These are phyloP conservation scores for Trifolium subterraneum DNA, from an alignment of 306 rosid genomes.

Conservation along the genomic window DNA sequence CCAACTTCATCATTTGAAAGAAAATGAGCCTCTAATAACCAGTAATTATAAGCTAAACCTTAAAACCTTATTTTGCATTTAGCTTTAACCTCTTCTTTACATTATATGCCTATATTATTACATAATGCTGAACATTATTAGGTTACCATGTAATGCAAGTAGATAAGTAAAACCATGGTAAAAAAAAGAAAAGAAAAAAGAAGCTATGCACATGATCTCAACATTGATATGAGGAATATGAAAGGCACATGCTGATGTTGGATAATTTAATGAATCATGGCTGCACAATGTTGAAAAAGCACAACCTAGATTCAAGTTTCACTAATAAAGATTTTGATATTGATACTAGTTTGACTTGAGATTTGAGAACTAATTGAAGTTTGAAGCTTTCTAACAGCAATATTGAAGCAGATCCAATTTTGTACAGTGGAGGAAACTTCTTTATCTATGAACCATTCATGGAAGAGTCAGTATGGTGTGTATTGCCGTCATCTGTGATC, in stretches of 20 bases:
- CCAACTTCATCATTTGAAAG: background rate
- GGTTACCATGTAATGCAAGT: conserved; percentile 40
- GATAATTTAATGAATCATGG: conserved; percentile 43
- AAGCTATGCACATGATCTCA: conserved; percentile 41
- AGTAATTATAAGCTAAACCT: background rate
- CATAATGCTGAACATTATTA: conserved; percentile 26
- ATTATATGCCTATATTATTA: conserved; percentile 20
- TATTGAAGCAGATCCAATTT: conserved; percentile 43
- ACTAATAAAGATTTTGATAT: conserved; percentile 46
- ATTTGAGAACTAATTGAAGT: conserved; percentile 37
- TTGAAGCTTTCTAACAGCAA: conserved; percentile 46
- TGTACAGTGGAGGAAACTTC: conserved; percentile 42
- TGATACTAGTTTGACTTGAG: conserved; percentile 30
- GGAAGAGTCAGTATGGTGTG: conserved; percentile 68
- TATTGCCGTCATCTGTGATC: conserved; percentile 74
- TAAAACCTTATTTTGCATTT: conserved; percentile 8
- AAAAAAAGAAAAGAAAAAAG: background rate
- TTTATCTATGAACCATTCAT: conserved; percentile 68
- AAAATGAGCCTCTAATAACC: background rate
- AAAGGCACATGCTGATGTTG: conserved; percentile 49
- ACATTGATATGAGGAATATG: conserved; percentile 27
- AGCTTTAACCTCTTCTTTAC: conserved; percentile 23
- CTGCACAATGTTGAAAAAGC: conserved; percentile 49
- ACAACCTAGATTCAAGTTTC: conserved; percentile 51
- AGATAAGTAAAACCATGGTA: background rate